Conservation (phyloP, 2,329 filamentous ascomycete genomes). For the Ceratocystis huliohia region DNA sequence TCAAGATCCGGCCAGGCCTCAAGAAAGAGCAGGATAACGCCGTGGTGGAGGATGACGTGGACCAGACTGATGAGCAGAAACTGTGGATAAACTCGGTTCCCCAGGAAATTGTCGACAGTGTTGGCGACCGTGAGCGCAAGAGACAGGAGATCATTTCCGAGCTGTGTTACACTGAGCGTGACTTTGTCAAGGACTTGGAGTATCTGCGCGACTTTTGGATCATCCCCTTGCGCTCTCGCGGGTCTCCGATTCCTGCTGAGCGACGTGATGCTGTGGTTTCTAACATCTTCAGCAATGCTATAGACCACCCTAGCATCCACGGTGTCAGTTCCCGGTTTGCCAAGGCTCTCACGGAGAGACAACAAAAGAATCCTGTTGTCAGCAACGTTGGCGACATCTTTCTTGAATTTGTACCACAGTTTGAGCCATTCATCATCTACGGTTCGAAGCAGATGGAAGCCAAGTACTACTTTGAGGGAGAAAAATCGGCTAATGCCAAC, state of each 20-base stretch:
- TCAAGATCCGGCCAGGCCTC: conserved; percentile 83
- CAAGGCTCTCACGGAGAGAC: conserved; percentile 73
- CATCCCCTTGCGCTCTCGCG: conserved; percentile 67
- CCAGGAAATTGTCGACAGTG: conserved; percentile 82
- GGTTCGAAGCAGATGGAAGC: conserved; percentile 91
- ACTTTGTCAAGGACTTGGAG: conserved; percentile 97
- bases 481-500: conserved; percentile 70
- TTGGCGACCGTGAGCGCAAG: conserved; percentile 88
- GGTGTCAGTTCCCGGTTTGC: conserved; percentile 81
- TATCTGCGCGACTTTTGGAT: conserved; percentile 99
- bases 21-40: conserved; percentile 48
- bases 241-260: conserved; percentile 78
- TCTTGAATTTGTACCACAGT: conserved; percentile 77
- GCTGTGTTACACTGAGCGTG: conserved; percentile 94
- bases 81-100: conserved; percentile 98
- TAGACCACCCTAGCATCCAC: conserved; percentile 71
- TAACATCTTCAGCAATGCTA: conserved; percentile 89
- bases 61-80: conserved; percentile 89
- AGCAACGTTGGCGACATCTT: conserved; percentile 88
- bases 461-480: conserved; percentile 96
- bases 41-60: conserved; percentile 63
- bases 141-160: conserved; percentile 96
- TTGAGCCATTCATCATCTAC: conserved; percentile 92
- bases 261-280: conserved; percentile 82
- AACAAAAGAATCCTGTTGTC: conserved; percentile 83